These are phyloP conservation scores for Lantana camara DNA, from an alignment of 257 asterid species.

Conservation along the genomic window DNA sequence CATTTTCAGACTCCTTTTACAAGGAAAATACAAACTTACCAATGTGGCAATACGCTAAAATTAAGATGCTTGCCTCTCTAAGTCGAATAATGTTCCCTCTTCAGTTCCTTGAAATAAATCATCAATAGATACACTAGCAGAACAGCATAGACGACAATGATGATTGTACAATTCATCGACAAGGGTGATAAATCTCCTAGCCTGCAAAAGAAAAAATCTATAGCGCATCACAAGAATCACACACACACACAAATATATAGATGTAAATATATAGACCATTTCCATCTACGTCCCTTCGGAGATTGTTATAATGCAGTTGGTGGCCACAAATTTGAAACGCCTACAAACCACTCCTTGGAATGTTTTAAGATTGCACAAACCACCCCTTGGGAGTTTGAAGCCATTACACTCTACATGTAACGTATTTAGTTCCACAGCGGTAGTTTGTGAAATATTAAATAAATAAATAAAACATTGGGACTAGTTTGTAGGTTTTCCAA, in stretches of 20 bases:
- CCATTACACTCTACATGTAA: no score
- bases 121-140: constrained; percentile 76
- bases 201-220: constrained; percentile 47
- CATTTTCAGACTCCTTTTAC: neutral
- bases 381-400: no score
- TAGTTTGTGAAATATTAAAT: no score
- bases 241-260: neutral
- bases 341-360: no score
- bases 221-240: neutral
- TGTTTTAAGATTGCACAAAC: no score
- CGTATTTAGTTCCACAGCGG: no score
- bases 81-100: constrained; percentile 86
- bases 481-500: no score
- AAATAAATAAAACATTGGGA: no score
- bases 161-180: constrained; percentile 96
- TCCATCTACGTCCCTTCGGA: no score
- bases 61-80: constrained; percentile 70
- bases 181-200: constrained; percentile 94
- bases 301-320: no score
- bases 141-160: constrained; percentile 82
- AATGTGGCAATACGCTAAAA: constrained; percentile 12
- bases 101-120: constrained; percentile 96
- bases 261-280: neutral
- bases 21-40: neutral
- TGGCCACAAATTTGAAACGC: no score